A percentile compares a stretch with the other conserved stretches of the same genome.
Evolutionary conservation across 179 eudicot species (phyloP).

Genomic region (Patellifolia procumbens): DNA sequence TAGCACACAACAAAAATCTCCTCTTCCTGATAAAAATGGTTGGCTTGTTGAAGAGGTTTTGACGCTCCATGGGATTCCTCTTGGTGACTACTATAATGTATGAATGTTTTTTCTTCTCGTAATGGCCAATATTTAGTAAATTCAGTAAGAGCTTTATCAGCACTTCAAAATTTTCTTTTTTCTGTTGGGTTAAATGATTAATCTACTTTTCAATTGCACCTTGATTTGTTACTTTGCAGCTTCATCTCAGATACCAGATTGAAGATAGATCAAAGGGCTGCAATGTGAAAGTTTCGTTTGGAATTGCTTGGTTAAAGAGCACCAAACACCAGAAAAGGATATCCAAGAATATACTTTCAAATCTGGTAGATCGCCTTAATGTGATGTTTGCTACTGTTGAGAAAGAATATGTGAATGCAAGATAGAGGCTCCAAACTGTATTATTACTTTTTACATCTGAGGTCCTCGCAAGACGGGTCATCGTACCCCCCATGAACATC

Average conservation of each 20-base stretch:
- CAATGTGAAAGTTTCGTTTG: slow-evolving; percentile 63
- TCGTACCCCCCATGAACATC: slow-evolving; percentile 9
- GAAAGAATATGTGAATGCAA: slow-evolving; percentile 62
- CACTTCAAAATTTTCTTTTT: not conserved
- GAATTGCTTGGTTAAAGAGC: slow-evolving; percentile 83
- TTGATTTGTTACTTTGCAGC: slow-evolving; percentile 50
- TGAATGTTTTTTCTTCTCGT: not conserved
- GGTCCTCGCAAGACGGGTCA: slow-evolving; percentile 1
- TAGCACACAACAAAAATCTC: slow-evolving; percentile 73
- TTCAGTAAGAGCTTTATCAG: not conserved
- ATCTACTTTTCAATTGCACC: not conserved
- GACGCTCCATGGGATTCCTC: slow-evolving; percentile 92
- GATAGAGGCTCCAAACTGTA: slow-evolving; percentile 23
- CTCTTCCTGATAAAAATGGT: slow-evolving; percentile 66
- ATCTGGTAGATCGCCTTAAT: slow-evolving; percentile 64
- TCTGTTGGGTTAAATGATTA: not conserved
- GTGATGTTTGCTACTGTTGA: slow-evolving; percentile 69
- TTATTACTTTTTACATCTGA: slow-evolving; percentile 3
- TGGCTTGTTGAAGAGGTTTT: slow-evolving; percentile 92
- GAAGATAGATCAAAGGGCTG: slow-evolving; percentile 71
- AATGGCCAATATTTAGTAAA: not conserved
- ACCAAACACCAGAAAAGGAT: slow-evolving; percentile 72
- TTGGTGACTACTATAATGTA: slow-evolving; percentile 82
- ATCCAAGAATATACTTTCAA: slow-evolving; percentile 64
- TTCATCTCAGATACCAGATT: slow-evolving; percentile 72